Evolutionary conservation across 2,329 filamentous ascomycete genomes (phyloP).

Genomic region (Colletotrichum phormii): DNA sequence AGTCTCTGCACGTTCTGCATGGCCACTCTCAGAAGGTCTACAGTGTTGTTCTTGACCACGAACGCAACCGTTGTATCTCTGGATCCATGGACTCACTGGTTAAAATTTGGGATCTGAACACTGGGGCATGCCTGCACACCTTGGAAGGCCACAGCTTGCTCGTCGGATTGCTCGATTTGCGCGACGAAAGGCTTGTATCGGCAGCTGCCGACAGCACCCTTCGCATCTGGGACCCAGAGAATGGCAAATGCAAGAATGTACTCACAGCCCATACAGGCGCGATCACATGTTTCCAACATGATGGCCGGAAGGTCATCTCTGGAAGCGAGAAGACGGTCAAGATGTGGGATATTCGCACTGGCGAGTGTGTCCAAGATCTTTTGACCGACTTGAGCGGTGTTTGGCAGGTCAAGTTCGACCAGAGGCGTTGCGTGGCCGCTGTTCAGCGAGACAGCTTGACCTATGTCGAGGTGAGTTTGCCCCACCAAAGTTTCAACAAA

Average conservation of each 20-base stretch:
- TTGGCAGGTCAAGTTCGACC: conserved; percentile 99
- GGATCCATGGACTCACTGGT: conserved; percentile 98
- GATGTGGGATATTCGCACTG: conserved; percentile 97
- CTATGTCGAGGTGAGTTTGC: conserved; percentile 86
- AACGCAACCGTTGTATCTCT: conserved; percentile 94
- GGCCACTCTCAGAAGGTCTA: conserved; percentile 96
- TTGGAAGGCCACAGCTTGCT: conserved; percentile 93
- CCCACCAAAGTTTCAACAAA: background rate
- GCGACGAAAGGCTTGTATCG: conserved; percentile 90
- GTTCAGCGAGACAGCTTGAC: conserved; percentile 93
- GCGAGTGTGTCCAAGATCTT: conserved; percentile 92
- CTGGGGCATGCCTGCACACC: conserved; percentile 85
- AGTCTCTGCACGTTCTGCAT: conserved; percentile 83
- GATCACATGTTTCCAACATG: conserved; percentile 98
- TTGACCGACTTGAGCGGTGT: conserved; percentile 95
- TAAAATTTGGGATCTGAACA: conserved; percentile 96
- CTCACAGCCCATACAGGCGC: conserved; percentile 95
- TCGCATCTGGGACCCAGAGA: conserved; percentile 96
- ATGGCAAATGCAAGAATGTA: conserved; percentile 88
- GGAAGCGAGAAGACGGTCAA: conserved; percentile 96
- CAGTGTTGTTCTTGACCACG: conserved; percentile 92
- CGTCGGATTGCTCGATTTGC: conserved; percentile 90
- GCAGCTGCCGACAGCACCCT: conserved; percentile 96
- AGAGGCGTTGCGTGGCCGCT: conserved; percentile 92
- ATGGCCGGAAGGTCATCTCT: conserved; percentile 95